Base-by-base conservation (phyloP, 768 basidiomycete genomes). In the Suillus weaverae region DNA sequence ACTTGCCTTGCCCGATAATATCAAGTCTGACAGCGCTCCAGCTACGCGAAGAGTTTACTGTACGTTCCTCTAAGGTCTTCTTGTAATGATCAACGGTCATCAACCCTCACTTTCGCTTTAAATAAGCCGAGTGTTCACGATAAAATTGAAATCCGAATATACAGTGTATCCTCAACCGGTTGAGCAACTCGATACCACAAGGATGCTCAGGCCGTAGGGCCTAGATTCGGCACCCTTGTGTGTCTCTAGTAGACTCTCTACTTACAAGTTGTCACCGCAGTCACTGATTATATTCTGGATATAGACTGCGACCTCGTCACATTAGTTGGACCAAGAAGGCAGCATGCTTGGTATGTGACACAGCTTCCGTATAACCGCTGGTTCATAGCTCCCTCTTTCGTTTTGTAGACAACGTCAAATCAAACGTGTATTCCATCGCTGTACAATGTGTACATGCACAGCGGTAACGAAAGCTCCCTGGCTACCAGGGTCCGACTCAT, bases 221-320 rank as follows among this genome's bases (percentile, higher is more conserved):
- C 26, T 26, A 26, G 26, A 26, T 26, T 26, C 26, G 70, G 94
- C 91, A 76, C 90, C 87, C 61, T 79, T 98, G 96, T 97, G 72
- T 66, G 94, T 84, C 11, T 18, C n/a, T n/a, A n/a, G n/a, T n/a
- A n/a, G n/a, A n/a, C n/a, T n/a, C n/a, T n/a, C n/a, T 54, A 36
- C 44, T 16, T 30, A 30, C 6, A 64, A 38, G 32, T n/a, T 38
- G 32, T 54, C 48, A 67, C 48, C 43, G 30, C 20, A 35, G 32
- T 55, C 51, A 67, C 50, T 44, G 22, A 56, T 64, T 13, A 30
- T 13, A 30, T 33, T 22, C 6, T 48, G 16, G 11, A 43, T 32
- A 13, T 66, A 97, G 97, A 56, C 83, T 86, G 92, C 60, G 96
- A 99, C 77, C 80, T 99, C 50, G 96, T 96, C 51, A 96, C 94